A percentile compares a stretch with the other conserved stretches of the same genome.
Conservation (phyloP, 164 flowering plant species). For the Magnolia officinalis region DNA sequence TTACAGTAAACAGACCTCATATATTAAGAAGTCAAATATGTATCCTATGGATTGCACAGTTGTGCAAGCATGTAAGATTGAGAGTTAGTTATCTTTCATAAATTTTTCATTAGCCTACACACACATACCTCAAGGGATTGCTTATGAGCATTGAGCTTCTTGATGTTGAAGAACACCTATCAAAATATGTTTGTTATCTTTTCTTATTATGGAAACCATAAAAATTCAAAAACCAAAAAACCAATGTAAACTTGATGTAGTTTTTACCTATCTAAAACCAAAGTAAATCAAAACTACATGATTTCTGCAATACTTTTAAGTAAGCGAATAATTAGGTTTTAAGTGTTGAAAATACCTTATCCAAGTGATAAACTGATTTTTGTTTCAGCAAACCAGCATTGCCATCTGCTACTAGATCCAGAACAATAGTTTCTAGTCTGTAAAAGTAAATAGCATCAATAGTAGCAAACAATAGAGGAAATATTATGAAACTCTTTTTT, state of each 20-base stretch:
- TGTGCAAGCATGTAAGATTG: too few relatives aligned
- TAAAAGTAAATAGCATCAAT: neutral
- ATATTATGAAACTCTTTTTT: neutral
- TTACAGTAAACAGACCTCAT: too few relatives aligned
- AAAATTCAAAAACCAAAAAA: neutral
- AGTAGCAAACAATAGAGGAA: neutral
- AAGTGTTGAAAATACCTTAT: constrained; percentile 51
- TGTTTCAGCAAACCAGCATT: constrained; percentile 65
- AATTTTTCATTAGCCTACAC: too few relatives aligned
- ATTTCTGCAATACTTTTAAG: neutral
- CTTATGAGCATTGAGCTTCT: too few relatives aligned
- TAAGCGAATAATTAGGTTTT: neutral
- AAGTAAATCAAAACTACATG: constrained; percentile 8
- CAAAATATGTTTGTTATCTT: neutral
- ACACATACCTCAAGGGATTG: too few relatives aligned
- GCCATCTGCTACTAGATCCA: constrained; percentile 92
- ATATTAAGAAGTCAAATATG: too few relatives aligned
- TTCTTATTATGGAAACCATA: too few relatives aligned
- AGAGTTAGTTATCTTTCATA: too few relatives aligned
- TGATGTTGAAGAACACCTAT: neutral
- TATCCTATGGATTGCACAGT: too few relatives aligned
- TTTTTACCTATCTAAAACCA: constrained; percentile 75
- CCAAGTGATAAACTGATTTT: constrained; percentile 81
- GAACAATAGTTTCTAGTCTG: constrained; percentile 85
- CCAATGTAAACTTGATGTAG: constrained; percentile 43